Base-by-base conservation (phyloP, 2,329 filamentous ascomycete genomes). In the Dendrostoma leiphaemia region DNA sequence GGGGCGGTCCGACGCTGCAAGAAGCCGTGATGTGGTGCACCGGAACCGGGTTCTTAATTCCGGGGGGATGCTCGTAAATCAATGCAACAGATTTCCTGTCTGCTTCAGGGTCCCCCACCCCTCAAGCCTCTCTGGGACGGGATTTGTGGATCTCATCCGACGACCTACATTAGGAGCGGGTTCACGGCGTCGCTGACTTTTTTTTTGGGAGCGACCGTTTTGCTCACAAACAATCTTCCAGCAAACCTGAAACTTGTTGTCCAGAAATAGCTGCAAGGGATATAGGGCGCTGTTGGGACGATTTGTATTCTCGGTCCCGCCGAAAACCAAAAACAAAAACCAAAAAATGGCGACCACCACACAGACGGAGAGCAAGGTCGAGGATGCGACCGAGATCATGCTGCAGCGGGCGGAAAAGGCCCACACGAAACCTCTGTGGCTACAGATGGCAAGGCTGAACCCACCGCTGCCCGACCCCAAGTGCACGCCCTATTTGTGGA, bases 401-500 rank as follows among this genome's bases (percentile, higher is more conserved):
- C 44, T 58, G 19, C 24, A 52, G n/a, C 37, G 43, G 10, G 55
- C 55, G 9, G 55, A 50, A 21, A 28, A 48, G 13, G 47, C 54
- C 24, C 61, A 64, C 34, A 63, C 61, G 4, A 63, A 60, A 44
- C 75, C 75, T 0, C 62, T 79, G 3, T 78, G 75, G 75, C 64
- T 67, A 2, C 71, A 76, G 53, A 78, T 78, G 73, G 59, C 61
- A 9, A 63, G 63, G 26, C 64, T 76, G 24, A 76, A 75, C 46
- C 75, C 76, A 4, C 72, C 75, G 1, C 56, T 64, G 4, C 77
- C 76, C 6, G 73, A 74, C 51, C 77, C 77, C 0, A 68, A 59
- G 19, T 63, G 65, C 13, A 53, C 67, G 2, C 73, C 75, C 0
- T 56, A 65, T 43, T 26, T 68, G 2, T 73, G 69, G 70, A 54